Evolutionary conservation across 2,329 filamentous ascomycete genomes (phyloP).

Genomic region (Pseudogymnoascus sp.): DNA sequence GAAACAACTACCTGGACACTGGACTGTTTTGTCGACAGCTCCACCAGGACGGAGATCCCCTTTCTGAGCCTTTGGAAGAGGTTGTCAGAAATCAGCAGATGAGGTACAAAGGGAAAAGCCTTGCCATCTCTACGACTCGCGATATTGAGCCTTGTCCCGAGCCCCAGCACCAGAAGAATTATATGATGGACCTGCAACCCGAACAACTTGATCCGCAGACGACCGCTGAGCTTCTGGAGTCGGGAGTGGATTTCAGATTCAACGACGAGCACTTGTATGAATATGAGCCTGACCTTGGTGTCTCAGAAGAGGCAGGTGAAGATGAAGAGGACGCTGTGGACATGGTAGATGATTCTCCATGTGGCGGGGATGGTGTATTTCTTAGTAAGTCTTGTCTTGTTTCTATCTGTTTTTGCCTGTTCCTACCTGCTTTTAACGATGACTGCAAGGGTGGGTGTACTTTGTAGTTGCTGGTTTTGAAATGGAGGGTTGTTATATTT

Average conservation of each 20-base stretch:
- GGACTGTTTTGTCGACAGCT: conserved; percentile 40
- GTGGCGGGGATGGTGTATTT: neutral
- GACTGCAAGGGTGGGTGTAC: neutral
- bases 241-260: neutral
- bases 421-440: neutral
- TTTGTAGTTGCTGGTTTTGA: neutral
- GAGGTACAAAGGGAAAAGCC: neutral
- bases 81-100: neutral
- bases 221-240: neutral
- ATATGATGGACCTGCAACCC: neutral
- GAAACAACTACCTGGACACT: conserved; percentile 39
- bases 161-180: neutral
- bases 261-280: neutral
- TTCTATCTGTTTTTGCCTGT: neutral
- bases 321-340: neutral
- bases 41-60: conserved; percentile 36
- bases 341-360: neutral
- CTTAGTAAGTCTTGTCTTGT: neutral
- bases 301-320: too few relatives aligned
- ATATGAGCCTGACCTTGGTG: neutral
- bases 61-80: neutral
- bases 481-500: neutral
- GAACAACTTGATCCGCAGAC: neutral
- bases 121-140: neutral
- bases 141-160: neutral